These are phyloP conservation scores for Globisporangium nagaii DNA, from an alignment of 352 stramenopile genomes.

Conservation along the genomic window DNA sequence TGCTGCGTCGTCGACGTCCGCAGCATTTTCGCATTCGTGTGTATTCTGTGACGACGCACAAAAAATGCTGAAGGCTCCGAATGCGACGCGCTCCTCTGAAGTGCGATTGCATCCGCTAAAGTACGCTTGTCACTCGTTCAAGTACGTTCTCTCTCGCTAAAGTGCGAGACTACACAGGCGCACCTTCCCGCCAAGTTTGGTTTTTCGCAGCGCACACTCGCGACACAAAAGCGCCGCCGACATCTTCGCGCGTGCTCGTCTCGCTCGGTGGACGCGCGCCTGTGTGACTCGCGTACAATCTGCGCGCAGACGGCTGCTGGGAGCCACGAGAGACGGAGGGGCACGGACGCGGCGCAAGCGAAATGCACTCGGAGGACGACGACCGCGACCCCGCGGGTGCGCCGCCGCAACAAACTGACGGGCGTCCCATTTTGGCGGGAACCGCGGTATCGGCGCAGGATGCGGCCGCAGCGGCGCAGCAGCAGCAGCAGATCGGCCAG, in stretches of 20 bases:
- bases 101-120: background rate
- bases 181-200: background rate
- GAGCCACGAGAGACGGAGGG: background rate
- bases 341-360: background rate
- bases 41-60: too few species aligned
- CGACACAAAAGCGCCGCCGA: background rate
- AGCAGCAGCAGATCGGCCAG: background rate
- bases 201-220: too few species aligned
- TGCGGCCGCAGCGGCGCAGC: background rate
- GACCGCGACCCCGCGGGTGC: background rate
- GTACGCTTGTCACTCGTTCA: background rate
- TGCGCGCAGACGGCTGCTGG: background rate
- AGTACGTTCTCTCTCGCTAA: background rate
- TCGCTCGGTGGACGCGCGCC: background rate
- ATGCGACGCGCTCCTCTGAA: background rate
- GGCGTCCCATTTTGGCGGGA: background rate
- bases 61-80: too few species aligned
- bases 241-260: background rate
- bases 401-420: background rate
- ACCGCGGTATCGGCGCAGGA: background rate
- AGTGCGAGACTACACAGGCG: background rate
- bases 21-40: slow-evolving; percentile 1
- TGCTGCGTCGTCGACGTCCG: slow-evolving; percentile 6
- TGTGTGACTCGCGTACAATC: background rate
- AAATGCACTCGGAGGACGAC: slow-evolving; percentile 4